Base-by-base conservation (phyloP, 495 filamentous ascomycete species). In the Xylaria acuta region DNA sequence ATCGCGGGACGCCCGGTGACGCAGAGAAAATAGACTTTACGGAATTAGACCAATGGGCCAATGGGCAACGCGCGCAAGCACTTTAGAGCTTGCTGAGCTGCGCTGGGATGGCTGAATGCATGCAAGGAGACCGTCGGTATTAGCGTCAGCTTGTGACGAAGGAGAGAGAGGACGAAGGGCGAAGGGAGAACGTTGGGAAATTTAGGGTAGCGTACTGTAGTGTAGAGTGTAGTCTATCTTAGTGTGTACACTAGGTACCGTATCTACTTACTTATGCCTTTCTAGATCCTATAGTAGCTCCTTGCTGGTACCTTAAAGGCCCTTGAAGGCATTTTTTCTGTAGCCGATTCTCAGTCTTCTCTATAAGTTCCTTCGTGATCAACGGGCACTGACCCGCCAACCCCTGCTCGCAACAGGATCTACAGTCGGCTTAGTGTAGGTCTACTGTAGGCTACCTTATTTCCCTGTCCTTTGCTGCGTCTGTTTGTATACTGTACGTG, bases 61-160 rank as follows among this genome's bases (percentile, higher is more conserved):
- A 64, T 64, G 22, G 34, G n/a, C 49, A 54, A 18, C 36, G 32
- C 12, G 49, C 65, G 9, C 65, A 67, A 32, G 36, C 64, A 56
- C 47, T 40, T 20, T 30, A 41, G 43, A 56, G 36, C 49, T 43
- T 67, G 45, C 8, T 18, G 25, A 25, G 49, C 20, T 56, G 65
- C 65, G 22, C 65, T 54, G 43, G 30, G 27, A 22, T 25, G 45
- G 1, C 64, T 11, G 7, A 22, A 51, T 27, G 43, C 63, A 27
- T 25, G 5, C 53, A 67, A 67, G 49, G 65, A 67, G 47, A 32
- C 65, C 49, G 34, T 34, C 36, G 65, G 36, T 32, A n/a, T n/a
- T n/a, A n/a, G 49, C 1, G 20, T 56, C n/a, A 36, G 27, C 64
- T 27, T 67, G 34, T 41, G 60, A 64, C n/a, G n/a, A 27, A 25